phyloP scores from a whole-genome alignment of 2,329 filamentous ascomycete species.

The Aspergillus eucalypticola region DNA sequence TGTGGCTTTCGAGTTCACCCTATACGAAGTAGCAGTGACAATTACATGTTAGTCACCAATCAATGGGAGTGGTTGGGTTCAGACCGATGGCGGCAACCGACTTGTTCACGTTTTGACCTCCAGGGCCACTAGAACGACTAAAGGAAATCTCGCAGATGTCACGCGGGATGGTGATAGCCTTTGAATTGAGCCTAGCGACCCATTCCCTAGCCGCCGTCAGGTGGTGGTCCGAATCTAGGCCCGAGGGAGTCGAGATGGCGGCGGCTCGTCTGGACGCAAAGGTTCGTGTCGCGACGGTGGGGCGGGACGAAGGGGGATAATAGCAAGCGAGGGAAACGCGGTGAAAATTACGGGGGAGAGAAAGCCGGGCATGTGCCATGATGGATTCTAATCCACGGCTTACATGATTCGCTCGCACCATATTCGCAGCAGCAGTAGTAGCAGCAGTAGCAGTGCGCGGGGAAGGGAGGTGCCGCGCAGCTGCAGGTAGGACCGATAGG shows the following conservation, averaged over 20 bases:
- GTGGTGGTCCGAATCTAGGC: conserved; percentile 30
- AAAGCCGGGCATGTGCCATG: conserved; percentile 4
- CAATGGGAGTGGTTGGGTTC: not conserved
- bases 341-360: conserved; percentile 8
- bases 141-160: conserved; percentile 61
- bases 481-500: conserved; percentile 13
- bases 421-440: not conserved
- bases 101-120: conserved; percentile 71
- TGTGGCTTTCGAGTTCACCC: conserved; percentile 69
- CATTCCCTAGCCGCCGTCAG: conserved; percentile 54
- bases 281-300: conserved; percentile 20
- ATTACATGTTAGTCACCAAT: conserved; percentile 3
- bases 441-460: not conserved
- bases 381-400: not conserved
- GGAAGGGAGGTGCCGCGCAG: not conserved
- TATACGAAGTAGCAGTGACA: conserved; percentile 31
- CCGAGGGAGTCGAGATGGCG: conserved; percentile 12
- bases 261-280: conserved; percentile 32
- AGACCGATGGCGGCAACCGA: conserved; percentile 38
- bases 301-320: conserved; percentile 12
- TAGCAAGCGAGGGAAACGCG: conserved; percentile 9
- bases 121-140: conserved; percentile 64
- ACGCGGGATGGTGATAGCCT: conserved; percentile 52
- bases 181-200: conserved; percentile 55
- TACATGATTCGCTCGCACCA: not conserved